phyloP scores from a whole-genome alignment of 805 yeast genomes.

The Saturnispora besseyi region DNA sequence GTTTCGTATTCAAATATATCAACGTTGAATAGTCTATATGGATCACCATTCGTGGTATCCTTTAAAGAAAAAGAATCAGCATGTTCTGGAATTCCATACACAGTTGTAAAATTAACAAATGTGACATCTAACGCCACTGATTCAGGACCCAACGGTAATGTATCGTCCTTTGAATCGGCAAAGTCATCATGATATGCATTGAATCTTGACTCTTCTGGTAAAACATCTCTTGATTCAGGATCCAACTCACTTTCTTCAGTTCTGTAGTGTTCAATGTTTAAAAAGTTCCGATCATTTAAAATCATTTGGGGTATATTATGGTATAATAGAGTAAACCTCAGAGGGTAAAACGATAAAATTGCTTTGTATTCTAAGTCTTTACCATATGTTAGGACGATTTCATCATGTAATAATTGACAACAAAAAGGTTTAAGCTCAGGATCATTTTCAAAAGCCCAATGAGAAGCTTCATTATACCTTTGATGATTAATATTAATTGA shows the following conservation, averaged over 20 bases:
- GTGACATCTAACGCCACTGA: conserved; percentile 73
- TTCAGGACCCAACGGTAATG: conserved; percentile 78
- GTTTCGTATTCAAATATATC: conserved; percentile 92
- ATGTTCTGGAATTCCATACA: conserved; percentile 96
- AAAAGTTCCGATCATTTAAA: conserved; percentile 58
- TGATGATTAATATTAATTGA: conserved; percentile 24
- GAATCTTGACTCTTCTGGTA: conserved; percentile 53
- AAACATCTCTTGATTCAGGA: conserved; percentile 31
- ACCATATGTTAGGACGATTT: conserved; percentile 30
- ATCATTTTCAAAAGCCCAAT: conserved; percentile 43
- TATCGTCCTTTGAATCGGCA: conserved; percentile 55
- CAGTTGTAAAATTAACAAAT: conserved; percentile 49
- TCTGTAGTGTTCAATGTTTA: conserved; percentile 82
- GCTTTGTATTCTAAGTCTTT: conserved; percentile 30
- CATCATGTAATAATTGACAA: conserved; percentile 18
- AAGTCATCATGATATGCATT: conserved; percentile 68
- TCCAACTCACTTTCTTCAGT: conserved; percentile 32
- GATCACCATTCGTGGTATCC: conserved; percentile 57
- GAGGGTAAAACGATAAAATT: conserved; percentile 36
- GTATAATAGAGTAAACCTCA: conserved; percentile 41
- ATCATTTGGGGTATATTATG: conserved; percentile 40
- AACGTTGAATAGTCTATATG: conserved; percentile 84
- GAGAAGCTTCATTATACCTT: conserved; percentile 52
- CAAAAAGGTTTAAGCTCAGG: conserved; percentile 16
- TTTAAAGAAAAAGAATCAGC: conserved; percentile 70